phyloP scores from a whole-genome alignment of 495 filamentous ascomycete genomes.

The Hypoxylon lenormandii region DNA sequence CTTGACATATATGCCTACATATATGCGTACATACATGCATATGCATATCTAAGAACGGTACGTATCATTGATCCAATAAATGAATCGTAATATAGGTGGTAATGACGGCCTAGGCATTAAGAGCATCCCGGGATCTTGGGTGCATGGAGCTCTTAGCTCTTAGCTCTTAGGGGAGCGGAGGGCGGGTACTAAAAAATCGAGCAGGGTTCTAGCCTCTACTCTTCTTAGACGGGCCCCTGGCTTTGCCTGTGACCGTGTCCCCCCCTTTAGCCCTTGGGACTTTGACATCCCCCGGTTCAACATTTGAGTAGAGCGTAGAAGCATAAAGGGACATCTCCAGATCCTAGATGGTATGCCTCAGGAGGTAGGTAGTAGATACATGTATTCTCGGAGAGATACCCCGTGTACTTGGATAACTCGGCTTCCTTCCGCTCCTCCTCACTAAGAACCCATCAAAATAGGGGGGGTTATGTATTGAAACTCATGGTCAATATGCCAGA shows the following conservation, averaged over 20 bases:
- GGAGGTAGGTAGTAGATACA: too few relatives aligned
- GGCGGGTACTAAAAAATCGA: constrained; percentile 43
- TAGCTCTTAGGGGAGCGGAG: constrained; percentile 41
- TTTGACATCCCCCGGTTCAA: constrained; percentile 11
- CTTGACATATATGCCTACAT: too few relatives aligned
- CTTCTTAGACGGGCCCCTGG: constrained; percentile 10
- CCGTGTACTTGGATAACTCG: neutral
- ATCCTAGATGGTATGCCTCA: neutral
- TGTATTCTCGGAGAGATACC: neutral
- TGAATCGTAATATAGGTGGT: constrained; percentile 47
- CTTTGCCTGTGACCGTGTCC: constrained; percentile 3
- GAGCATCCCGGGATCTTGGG: constrained; percentile 51
- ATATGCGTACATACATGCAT: too few relatives aligned
- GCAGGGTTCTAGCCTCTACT: constrained; percentile 46
- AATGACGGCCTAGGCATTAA: constrained; percentile 32
- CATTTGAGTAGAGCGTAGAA: neutral
- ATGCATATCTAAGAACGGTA: neutral
- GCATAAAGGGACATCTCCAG: constrained; percentile 17
- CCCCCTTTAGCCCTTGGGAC: constrained; percentile 8
- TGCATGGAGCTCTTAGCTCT: constrained; percentile 45
- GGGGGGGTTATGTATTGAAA: too few relatives aligned
- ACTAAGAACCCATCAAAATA: neutral
- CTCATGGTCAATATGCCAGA: too few relatives aligned
- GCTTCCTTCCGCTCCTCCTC: constrained; percentile 8
- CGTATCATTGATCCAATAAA: constrained; percentile 28